Evolutionary conservation across 345 rosid species (phyloP).

Genomic region (Gossypium turneri): DNA sequence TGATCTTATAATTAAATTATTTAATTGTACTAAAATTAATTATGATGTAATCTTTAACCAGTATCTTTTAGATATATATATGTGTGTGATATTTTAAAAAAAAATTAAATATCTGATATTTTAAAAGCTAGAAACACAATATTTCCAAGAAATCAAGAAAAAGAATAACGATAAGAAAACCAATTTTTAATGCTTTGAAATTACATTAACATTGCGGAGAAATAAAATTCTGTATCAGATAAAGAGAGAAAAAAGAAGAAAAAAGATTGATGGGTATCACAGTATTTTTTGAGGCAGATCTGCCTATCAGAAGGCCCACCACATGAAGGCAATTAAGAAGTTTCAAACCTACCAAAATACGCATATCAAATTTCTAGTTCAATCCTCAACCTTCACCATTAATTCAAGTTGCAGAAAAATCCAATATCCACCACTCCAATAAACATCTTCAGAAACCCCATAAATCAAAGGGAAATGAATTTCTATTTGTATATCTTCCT

Average conservation of each 20-base stretch:
- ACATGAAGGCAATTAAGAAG: conserved; percentile 26
- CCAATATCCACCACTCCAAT: not conserved
- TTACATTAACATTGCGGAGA: not conserved
- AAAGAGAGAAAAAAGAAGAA: too few relatives aligned
- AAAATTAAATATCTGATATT: not conserved
- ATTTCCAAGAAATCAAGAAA: not conserved
- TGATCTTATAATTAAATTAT: not conserved
- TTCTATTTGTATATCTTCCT: not conserved
- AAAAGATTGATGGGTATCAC: not conserved
- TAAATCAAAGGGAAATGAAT: not conserved
- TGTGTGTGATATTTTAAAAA: too few relatives aligned
- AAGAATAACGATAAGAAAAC: not conserved
- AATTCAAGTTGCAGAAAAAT: not conserved
- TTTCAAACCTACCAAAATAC: conserved; percentile 25
- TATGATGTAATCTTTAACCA: too few relatives aligned
- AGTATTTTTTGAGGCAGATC: conserved; percentile 12
- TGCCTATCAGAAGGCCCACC: conserved; percentile 23
- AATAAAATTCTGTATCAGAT: not conserved
- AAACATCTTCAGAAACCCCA: conserved; percentile 1
- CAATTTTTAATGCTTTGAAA: not conserved
- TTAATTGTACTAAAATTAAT: too few relatives aligned
- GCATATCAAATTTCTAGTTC: conserved; percentile 13
- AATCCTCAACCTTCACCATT: conserved; percentile 11
- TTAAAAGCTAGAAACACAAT: not conserved
- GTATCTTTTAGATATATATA: too few relatives aligned